phyloP scores from a whole-genome alignment of 1,284 basidiomycete species.

The Ceratobasidium sp. region DNA sequence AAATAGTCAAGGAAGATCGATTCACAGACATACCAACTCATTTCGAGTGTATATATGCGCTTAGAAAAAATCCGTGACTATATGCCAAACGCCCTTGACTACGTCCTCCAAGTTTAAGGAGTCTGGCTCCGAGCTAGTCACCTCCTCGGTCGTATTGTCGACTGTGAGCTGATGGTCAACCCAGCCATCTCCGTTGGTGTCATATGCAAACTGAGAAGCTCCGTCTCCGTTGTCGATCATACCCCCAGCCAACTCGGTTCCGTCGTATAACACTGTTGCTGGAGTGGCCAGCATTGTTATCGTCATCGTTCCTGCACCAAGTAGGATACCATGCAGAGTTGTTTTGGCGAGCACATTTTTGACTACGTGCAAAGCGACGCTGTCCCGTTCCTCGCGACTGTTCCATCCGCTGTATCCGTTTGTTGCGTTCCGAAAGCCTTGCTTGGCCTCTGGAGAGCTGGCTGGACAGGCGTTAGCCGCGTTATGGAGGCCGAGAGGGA shows the following conservation, averaged over 20 bases:
- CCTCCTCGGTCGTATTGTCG: background rate
- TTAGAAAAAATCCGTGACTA: background rate
- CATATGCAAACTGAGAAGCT: background rate
- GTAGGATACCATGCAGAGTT: background rate
- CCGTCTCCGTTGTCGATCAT: conserved; percentile 6
- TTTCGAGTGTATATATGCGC: background rate
- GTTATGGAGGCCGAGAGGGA: conserved; percentile 6
- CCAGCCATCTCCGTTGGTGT: background rate
- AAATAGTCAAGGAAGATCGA: too few relatives aligned
- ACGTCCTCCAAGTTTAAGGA: background rate
- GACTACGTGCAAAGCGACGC: background rate
- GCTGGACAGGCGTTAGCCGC: conserved; percentile 6
- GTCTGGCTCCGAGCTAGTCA: background rate
- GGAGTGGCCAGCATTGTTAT: background rate
- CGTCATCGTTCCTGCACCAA: background rate
- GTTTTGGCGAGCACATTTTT: background rate
- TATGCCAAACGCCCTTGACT: background rate
- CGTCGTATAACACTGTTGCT: background rate
- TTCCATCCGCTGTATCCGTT: background rate
- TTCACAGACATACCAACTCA: background rate
- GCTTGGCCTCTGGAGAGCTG: background rate
- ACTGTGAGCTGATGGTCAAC: background rate
- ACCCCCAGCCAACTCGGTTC: background rate
- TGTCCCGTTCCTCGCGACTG: conserved; percentile 9
- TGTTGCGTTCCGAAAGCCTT: conserved; percentile 8